Conservation (phyloP, 2,329 filamentous ascomycete genomes). For the Phaeosphaeria sp. region DNA sequence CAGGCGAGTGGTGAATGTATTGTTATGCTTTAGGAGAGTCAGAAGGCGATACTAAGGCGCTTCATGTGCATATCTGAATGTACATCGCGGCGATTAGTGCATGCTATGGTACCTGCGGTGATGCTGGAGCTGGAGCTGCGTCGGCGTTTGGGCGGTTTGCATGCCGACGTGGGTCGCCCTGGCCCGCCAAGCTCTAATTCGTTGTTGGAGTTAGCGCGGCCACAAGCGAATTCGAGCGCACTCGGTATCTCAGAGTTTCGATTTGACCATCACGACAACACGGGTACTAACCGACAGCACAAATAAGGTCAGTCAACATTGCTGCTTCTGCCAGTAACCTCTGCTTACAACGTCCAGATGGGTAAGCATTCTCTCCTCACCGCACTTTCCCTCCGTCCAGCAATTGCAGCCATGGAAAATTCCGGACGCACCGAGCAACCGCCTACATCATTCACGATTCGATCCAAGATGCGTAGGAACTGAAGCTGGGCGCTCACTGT, state of each 20-base stretch:
- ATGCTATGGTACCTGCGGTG: background rate
- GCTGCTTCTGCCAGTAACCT: slow-evolving; percentile 4
- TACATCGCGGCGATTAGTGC: background rate
- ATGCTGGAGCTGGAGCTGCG: background rate
- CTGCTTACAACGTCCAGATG: slow-evolving; percentile 60
- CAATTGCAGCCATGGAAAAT: slow-evolving; percentile 42
- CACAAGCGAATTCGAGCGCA: slow-evolving; percentile 31
- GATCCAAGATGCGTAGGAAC: background rate
- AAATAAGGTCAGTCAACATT: slow-evolving; percentile 58
- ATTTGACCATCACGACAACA: slow-evolving; percentile 41
- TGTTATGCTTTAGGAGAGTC: background rate
- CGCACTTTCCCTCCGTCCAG: slow-evolving; percentile 27
- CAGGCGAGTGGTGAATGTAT: slow-evolving; percentile 5
- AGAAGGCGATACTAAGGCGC: background rate
- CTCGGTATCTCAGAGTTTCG: slow-evolving; percentile 17
- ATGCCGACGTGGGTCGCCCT: slow-evolving; percentile 15
- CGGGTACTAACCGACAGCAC: slow-evolving; percentile 54
- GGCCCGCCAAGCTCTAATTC: slow-evolving; percentile 18
- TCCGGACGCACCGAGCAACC: slow-evolving; percentile 25
- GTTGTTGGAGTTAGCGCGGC: slow-evolving; percentile 26
- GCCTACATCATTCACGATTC: slow-evolving; percentile 7
- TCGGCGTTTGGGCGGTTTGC: slow-evolving; percentile 36
- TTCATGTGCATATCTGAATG: background rate
- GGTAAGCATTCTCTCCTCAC: slow-evolving; percentile 59
- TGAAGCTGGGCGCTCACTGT: background rate